Evolutionary conservation across 768 basidiomycete genomes (phyloP).

Genomic region (Lactarius trivialis): DNA sequence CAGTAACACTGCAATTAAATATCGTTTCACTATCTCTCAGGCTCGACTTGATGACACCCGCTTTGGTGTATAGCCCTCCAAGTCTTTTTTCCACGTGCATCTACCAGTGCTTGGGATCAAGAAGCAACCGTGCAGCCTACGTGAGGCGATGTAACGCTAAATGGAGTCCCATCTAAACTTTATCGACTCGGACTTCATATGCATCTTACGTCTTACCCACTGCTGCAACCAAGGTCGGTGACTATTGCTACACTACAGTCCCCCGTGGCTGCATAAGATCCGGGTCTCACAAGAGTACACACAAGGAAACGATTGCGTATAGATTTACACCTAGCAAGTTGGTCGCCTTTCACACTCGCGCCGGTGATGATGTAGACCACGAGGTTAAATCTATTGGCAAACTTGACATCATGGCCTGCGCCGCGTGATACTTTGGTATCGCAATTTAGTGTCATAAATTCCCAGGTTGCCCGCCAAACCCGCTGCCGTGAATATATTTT

Average conservation of each 20-base stretch:
- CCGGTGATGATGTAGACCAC: not conserved
- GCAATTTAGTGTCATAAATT: not conserved
- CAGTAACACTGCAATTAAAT: too few relatives aligned
- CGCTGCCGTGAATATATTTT: not conserved
- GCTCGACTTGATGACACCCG: too few relatives aligned
- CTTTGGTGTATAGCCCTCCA: too few relatives aligned
- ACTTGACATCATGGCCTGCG: not conserved
- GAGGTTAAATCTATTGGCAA: not conserved
- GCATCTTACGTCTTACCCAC: too few relatives aligned
- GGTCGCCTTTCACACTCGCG: not conserved
- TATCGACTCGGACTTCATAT: too few relatives aligned
- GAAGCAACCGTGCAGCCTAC: not conserved
- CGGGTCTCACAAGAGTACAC: not conserved
- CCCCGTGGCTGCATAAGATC: not conserved
- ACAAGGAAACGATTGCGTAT: not conserved
- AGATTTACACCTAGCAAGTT: not conserved
- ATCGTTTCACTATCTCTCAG: too few relatives aligned
- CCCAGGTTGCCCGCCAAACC: not conserved
- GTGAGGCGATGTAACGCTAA: not conserved
- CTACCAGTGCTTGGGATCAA: too few relatives aligned
- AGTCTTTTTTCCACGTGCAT: too few relatives aligned
- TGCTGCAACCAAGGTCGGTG: too few relatives aligned
- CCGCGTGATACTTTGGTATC: not conserved
- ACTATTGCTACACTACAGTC: not conserved
- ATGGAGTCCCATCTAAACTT: too few relatives aligned